Evolutionary conservation across 805 yeast genomes (phyloP).

Genomic region (Priceomyces haplophilus): DNA sequence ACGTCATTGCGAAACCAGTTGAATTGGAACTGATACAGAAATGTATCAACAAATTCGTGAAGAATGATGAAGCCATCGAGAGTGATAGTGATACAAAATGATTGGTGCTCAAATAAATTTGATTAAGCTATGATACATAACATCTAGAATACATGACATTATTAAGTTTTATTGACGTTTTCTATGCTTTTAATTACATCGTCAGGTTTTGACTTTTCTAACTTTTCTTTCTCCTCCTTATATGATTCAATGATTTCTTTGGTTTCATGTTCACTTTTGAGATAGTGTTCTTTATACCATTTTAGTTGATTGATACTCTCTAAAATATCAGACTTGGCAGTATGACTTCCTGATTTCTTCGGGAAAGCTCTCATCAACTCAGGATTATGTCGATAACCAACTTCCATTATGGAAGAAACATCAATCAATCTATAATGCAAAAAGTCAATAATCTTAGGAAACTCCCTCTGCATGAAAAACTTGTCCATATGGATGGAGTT

Average conservation of each 20-base stretch:
- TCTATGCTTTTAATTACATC: neutral
- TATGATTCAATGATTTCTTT: conserved; percentile 6
- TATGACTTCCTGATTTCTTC: conserved; percentile 66
- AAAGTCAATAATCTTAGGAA: conserved; percentile 67
- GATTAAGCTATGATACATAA: conserved; percentile 4
- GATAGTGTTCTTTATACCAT: conserved; percentile 72
- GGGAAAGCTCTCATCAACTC: conserved; percentile 55
- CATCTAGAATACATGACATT: neutral
- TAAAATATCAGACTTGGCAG: conserved; percentile 83
- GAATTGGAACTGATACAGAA: conserved; percentile 19
- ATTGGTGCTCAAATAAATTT: neutral
- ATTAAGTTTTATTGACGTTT: neutral
- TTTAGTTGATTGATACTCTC: conserved; percentile 83
- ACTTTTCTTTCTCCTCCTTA: neutral
- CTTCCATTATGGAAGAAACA: conserved; percentile 82
- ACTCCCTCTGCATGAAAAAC: conserved; percentile 75
- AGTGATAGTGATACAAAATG: conserved; percentile 17
- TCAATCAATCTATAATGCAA: conserved; percentile 79
- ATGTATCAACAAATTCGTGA: conserved; percentile 19
- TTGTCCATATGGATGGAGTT: conserved; percentile 91
- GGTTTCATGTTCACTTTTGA: conserved; percentile 28
- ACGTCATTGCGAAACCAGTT: conserved; percentile 71
- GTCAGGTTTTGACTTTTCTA: neutral
- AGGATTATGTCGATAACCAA: conserved; percentile 75
- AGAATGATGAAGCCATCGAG: conserved; percentile 25